Evolutionary conservation across 2,329 filamentous ascomycete genomes (phyloP).

Genomic region (Fusarium stilboides): DNA sequence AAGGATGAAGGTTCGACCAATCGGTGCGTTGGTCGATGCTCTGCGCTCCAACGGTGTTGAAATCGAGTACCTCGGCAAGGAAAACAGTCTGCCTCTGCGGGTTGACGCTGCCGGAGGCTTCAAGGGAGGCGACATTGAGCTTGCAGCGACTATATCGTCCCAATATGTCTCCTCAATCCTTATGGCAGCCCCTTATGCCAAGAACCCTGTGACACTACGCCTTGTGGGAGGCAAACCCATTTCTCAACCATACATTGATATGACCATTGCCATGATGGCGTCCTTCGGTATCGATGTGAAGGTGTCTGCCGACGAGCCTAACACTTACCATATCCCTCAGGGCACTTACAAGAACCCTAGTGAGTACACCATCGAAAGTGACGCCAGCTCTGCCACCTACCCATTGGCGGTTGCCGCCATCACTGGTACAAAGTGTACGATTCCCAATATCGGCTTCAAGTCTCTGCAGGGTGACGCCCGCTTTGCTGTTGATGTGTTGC

Average conservation of each 20-base stretch:
- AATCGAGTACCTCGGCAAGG: slow-evolving; percentile 87
- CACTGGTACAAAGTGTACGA: slow-evolving; percentile 93
- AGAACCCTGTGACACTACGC: slow-evolving; percentile 89
- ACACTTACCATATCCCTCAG: slow-evolving; percentile 95
- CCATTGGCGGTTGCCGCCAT: slow-evolving; percentile 95
- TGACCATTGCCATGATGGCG: slow-evolving; percentile 98
- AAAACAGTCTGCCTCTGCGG: slow-evolving; percentile 86
- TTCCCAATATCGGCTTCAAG: slow-evolving; percentile 93
- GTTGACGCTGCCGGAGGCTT: slow-evolving; percentile 88
- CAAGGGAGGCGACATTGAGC: slow-evolving; percentile 87
- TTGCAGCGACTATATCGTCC: slow-evolving; percentile 97
- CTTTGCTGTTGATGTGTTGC: slow-evolving; percentile 90
- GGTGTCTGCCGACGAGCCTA: slow-evolving; percentile 81
- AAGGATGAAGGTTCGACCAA: slow-evolving; percentile 95
- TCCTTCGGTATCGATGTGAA: slow-evolving; percentile 88
- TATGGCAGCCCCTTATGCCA: slow-evolving; percentile 97
- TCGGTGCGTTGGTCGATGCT: slow-evolving; percentile 93
- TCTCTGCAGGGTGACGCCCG: slow-evolving; percentile 96
- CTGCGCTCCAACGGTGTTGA: slow-evolving; percentile 88
- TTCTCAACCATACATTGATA: slow-evolving; percentile 97
- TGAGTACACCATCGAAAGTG: slow-evolving; percentile 94
- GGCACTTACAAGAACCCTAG: slow-evolving; percentile 85
- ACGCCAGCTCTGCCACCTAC: slow-evolving; percentile 97
- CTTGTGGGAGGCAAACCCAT: slow-evolving; percentile 98
- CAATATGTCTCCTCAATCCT: slow-evolving; percentile 98